Base-by-base conservation (phyloP, 345 rosid species). In the Lumnitzera racemosa region DNA sequence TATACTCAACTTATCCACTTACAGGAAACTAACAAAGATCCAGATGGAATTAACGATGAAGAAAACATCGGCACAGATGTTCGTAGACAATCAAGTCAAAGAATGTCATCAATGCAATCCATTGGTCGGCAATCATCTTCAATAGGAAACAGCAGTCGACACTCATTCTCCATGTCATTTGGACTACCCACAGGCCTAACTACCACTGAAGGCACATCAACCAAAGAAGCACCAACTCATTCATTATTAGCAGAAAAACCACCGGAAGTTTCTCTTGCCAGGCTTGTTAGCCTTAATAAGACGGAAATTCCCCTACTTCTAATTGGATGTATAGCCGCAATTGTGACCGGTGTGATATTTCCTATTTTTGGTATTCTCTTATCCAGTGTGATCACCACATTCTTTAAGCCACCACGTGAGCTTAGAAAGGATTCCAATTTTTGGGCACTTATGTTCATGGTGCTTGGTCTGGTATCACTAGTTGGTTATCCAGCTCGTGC, bases 1-100 rank as follows among this genome's bases (percentile, higher is more conserved):
- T 91, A 87, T 65, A 75, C 96, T 53, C 92, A 85, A 66, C 88
- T 91, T n/a, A 77, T 87, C 54, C 82, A 76, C 14, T 67, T 89
- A 46, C 98, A 91, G 73, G 87, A 90, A 71, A 80, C 65, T 43
- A 78, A 62, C 17, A 81, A 71, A 53, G 79, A 66, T n/a, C 36
- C 80, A 2, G 81, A 83, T 51, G 69, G 74, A 3, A 43, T 67
- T 5, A 57, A 57, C 2, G 83, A 79, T 15, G 84, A 72, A n/a
- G 64, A 71, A 27, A 59, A 57, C 48, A 63, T 17, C 57, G 49
- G 55, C 20, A 15, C 36, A 10, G 51, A 17, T 27, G 31, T 5
- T 0, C 31, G 31, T 27, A 53, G 29, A 53, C 72, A 72, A 20
- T 76, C 77, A 48, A 78, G 69, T 58, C 69, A 63, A 16, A 69